Evolutionary conservation across 768 basidiomycete species (phyloP).

Genomic region (Epithele typhae): DNA sequence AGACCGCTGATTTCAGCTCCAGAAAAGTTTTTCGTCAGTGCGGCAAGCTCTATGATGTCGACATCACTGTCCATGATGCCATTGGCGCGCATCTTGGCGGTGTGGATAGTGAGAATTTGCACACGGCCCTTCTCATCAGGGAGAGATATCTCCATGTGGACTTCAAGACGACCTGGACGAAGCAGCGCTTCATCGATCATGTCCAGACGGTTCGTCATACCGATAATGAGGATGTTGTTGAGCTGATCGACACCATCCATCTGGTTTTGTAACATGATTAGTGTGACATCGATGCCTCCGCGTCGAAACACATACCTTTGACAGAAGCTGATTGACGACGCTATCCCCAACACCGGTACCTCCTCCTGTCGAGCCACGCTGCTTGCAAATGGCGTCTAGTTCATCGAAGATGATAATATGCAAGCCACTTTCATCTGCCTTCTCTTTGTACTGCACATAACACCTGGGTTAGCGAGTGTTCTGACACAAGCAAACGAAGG

Average conservation of each 20-base stretch:
- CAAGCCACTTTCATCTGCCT: constrained; percentile 92
- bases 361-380: constrained; percentile 86
- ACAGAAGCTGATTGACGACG: constrained; percentile 96
- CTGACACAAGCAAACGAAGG: neutral
- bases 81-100: constrained; percentile 88
- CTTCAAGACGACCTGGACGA: constrained; percentile 96
- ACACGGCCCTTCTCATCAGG: constrained; percentile 90
- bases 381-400: constrained; percentile 97
- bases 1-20: constrained; percentile 95
- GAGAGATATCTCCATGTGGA: constrained; percentile 98
- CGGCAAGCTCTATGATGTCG: constrained; percentile 75
- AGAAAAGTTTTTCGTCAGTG: constrained; percentile 91
- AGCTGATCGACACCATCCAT: constrained; percentile 99
- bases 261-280: too few relatives aligned
- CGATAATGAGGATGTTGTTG: constrained; percentile 98
- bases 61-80: constrained; percentile 87
- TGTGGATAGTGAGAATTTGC: constrained; percentile 96
- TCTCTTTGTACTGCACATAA: constrained; percentile 79
- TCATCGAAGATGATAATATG: constrained; percentile 99
- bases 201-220: constrained; percentile 98
- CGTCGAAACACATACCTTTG: constrained; percentile 62
- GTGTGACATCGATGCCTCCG: too few relatives aligned
- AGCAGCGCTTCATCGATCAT: constrained; percentile 99
- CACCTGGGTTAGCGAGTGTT: neutral
- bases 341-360: constrained; percentile 99